These are phyloP conservation scores for Zymoseptoria brevis DNA, from an alignment of 2,329 filamentous ascomycete genomes.

Conservation along the genomic window DNA sequence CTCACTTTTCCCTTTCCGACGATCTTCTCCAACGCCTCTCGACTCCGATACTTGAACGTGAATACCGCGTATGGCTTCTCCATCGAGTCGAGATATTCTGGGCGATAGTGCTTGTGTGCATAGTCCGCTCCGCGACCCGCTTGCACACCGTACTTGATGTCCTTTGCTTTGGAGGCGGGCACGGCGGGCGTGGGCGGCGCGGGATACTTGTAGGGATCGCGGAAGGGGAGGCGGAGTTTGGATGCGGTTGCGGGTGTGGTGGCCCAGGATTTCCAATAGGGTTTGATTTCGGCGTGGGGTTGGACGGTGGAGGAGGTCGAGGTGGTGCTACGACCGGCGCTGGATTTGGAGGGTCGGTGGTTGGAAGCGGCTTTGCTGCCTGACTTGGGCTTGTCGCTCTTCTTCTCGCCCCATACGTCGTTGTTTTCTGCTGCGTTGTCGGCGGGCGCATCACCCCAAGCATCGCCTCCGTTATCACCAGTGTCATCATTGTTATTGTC, in stretches of 20 bases:
- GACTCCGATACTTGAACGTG: constrained; percentile 40
- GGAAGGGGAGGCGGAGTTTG: constrained; percentile 8
- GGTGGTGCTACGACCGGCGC: not conserved
- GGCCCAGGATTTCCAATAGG: constrained; percentile 29
- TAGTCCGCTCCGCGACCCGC: constrained; percentile 33
- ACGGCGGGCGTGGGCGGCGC: constrained; percentile 25
- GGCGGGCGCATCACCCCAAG: not conserved
- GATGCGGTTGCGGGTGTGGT: not conserved
- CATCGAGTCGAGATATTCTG: constrained; percentile 37
- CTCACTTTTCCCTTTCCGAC: constrained; percentile 22
- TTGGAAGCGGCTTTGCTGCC: not conserved
- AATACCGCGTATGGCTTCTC: constrained; percentile 39
- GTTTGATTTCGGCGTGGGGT: constrained; percentile 20
- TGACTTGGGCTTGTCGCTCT: not conserved
- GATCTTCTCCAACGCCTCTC: constrained; percentile 29
- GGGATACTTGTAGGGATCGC: constrained; percentile 25
- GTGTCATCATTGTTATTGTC: constrained; percentile 1
- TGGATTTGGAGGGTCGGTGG: constrained; percentile 4
- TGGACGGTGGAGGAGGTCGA: not conserved
- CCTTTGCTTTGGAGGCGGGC: constrained; percentile 8
- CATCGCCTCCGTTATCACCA: not conserved
- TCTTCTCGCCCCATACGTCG: constrained; percentile 5
- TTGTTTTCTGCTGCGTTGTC: constrained; percentile 7
- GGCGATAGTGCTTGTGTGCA: constrained; percentile 30
- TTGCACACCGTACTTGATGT: constrained; percentile 21